Conservation (phyloP, 1,284 basidiomycete genomes). For the Wolfiporia cocos region DNA sequence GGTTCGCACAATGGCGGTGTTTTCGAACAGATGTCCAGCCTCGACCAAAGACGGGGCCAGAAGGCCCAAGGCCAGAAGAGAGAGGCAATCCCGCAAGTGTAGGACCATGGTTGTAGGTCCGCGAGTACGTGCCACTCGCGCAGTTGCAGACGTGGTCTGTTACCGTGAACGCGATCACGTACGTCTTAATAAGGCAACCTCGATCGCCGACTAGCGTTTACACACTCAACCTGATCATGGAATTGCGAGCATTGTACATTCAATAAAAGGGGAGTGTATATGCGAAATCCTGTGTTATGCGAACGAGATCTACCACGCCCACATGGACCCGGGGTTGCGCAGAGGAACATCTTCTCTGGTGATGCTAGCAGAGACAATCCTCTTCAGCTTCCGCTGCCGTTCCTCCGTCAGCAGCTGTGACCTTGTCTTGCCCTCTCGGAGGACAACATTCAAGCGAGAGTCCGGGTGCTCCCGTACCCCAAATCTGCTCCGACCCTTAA, state of each 20-base stretch:
- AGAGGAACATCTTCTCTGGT: slow-evolving; percentile 77
- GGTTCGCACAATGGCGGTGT: slow-evolving; percentile 80
- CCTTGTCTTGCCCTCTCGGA: slow-evolving; percentile 81
- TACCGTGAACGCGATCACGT: neutral
- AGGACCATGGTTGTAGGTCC: slow-evolving; percentile 25
- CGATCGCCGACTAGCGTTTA: neutral
- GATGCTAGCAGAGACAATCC: slow-evolving; percentile 74
- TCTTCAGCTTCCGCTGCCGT: slow-evolving; percentile 62
- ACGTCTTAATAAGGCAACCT: neutral
- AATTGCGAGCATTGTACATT: no score
- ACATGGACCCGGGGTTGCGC: slow-evolving; percentile 67
- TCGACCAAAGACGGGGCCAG: slow-evolving; percentile 25
- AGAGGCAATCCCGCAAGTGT: slow-evolving; percentile 24
- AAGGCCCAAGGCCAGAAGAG: slow-evolving; percentile 21
- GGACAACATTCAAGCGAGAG: slow-evolving; percentile 72
- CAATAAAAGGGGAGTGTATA: no score
- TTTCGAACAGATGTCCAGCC: slow-evolving; percentile 63
- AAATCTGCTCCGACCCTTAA: slow-evolving; percentile 78
- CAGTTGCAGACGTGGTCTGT: slow-evolving; percentile 7
- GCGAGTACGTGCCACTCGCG: slow-evolving; percentile 2
- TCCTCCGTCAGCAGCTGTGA: slow-evolving; percentile 63
- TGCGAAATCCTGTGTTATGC: no score
- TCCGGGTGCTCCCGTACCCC: slow-evolving; percentile 79
- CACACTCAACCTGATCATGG: no score
- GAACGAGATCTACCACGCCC: slow-evolving; percentile 70